Base-by-base conservation (phyloP, 805 yeast species). In the Wickerhamomyces ciferrii region DNA sequence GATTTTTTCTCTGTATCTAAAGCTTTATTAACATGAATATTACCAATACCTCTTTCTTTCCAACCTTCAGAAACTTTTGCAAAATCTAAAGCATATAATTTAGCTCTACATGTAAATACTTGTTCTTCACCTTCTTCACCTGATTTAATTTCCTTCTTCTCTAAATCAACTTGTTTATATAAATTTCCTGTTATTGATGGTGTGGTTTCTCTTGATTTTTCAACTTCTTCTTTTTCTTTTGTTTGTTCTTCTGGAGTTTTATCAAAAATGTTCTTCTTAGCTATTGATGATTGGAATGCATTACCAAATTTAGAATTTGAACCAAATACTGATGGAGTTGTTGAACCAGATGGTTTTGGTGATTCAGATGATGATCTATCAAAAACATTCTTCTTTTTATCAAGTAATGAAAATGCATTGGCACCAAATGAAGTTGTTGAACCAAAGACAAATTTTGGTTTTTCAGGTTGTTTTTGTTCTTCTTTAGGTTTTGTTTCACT, bases 1-100 rank as follows among this genome's bases (percentile, higher is more conserved):
- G 83, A 72, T 45, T 75, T 76, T n/a, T 52, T 53, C 2, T 41
- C 48, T 2, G 40, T 15, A 6, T 47, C 49, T 27, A 50, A 50
- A 43, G 63, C 58, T 41, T 66, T 64, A 64, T 94, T 92, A 23
- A 94, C 75, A 60, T 88, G 96, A n/a, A 94, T 67, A 5, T 79
- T 75, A 2, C 99, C 99, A 38, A 86, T 74, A 21, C 99, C 99
- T 59, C 94, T 79, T 66, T 94, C 99, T 62, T 88, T 94, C 99
- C 99, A 94, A 2, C 97, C 97, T 17, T 75, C 80, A 9, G 76
- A 62, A 4, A 85, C 71, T 34, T 81, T 76, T 0, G 83, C 69
- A 27, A 91, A 69, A 56, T 87, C 86, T 54, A 88, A 68, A 27
- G 78, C 81, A 61, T 91, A 94, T 24, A 94, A 68, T 59, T 91